Evolutionary conservation across 441 rosid species (phyloP), one percentile per base, ranked within the genome.

Genomic region (Pelargonium citronellum): DNA sequence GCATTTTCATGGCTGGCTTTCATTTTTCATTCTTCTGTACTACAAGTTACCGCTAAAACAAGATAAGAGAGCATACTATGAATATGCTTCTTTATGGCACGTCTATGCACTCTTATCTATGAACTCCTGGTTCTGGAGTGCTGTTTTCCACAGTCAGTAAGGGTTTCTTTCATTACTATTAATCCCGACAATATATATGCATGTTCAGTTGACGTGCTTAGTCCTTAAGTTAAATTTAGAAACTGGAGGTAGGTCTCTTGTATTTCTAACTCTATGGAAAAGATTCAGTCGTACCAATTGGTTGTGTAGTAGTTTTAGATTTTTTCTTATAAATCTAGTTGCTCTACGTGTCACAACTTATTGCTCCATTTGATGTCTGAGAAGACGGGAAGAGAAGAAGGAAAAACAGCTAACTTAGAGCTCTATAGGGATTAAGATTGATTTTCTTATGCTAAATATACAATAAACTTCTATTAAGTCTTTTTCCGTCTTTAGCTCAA

Each of bases 121-220:
- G 87, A 91, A 94, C 78, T 84, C 96, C 9, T 89, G 99, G 96
- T 86, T 94, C 71, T 94, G 98, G 98, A 91, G 97, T 79, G 84
- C 87, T 27, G 84, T 85, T 78, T 93, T 94, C 83, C 97, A 88
- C 71, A 84, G 87, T 73, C 77, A 92, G 98, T 90, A 80, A 80
- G 77, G 69, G 15, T 47, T 47, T 47, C 55, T 47, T 47, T 1
- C 55, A 11, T 27, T 47, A 11, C 55, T 10, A 12, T 47, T 47
- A 10, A 47, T 47, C 55, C 15, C 5, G 2, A 12, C 15, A 47
- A 27, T 27, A 47, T 47, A 11, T 47, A n/a, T 47, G 15, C 4
- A 47, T 11, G 15, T 47, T 0, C 55, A 47, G 12, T 47, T 4
- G 55, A 1, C 16, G 13, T 47, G 55, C 13, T 2, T 47, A 12